Evolutionary conservation across 208 protist genomes (phyloP).

Genomic region (Novymonas esmeraldas): DNA sequence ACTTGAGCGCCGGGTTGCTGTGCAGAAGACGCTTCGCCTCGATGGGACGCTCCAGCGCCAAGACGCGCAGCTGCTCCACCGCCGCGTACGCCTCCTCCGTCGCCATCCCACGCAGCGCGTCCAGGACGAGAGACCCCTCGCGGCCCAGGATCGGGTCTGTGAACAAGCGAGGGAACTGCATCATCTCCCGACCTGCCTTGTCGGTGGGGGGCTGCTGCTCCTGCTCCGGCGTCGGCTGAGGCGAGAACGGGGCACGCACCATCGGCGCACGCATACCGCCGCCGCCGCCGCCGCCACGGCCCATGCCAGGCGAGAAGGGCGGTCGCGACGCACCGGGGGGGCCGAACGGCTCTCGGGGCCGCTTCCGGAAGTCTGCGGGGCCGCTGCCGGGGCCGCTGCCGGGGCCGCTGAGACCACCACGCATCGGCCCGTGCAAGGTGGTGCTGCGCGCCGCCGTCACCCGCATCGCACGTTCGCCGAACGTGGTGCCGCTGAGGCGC

Average conservation of each 20-base stretch:
- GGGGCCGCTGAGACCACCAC: constrained; percentile 23
- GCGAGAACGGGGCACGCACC: constrained; percentile 16
- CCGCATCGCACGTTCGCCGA: constrained; percentile 73
- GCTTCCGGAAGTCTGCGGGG: constrained; percentile 35
- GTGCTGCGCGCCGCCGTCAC: constrained; percentile 48
- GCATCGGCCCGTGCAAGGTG: constrained; percentile 19
- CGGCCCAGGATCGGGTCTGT: constrained; percentile 67
- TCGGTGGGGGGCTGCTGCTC: constrained; percentile 15
- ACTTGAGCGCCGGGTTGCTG: constrained; percentile 67
- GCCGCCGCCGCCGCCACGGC: constrained; percentile 10
- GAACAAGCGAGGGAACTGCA: constrained; percentile 64
- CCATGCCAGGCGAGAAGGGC: neutral
- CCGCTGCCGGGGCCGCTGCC: constrained; percentile 26
- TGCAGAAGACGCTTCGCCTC: constrained; percentile 71
- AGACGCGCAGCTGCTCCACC: constrained; percentile 86
- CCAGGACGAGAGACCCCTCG: constrained; percentile 59
- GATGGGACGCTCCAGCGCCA: constrained; percentile 69
- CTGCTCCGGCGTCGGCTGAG: constrained; percentile 9
- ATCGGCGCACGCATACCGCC: constrained; percentile 16
- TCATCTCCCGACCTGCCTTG: constrained; percentile 32
- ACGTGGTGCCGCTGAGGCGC: constrained; percentile 72
- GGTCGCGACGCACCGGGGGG: constrained; percentile 4
- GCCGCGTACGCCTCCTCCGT: constrained; percentile 84
- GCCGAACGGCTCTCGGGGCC: constrained; percentile 26
- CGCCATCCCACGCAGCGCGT: constrained; percentile 51